phyloP scores from a whole-genome alignment of 2,329 filamentous ascomycete species.

The Mollisia scopiformis region DNA sequence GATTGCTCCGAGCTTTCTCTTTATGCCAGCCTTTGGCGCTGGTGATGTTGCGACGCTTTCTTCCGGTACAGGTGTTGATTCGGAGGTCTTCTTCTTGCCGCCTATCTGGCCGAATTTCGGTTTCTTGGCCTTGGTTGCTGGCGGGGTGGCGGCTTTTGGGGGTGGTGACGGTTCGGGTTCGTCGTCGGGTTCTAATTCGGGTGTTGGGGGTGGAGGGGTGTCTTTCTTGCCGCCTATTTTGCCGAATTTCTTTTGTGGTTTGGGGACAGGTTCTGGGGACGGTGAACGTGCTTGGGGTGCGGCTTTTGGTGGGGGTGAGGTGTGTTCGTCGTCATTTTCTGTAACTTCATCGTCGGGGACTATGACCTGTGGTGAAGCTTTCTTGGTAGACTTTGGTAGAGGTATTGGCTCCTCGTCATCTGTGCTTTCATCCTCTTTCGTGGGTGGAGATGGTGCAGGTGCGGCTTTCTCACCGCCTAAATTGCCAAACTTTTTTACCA shows the following conservation, averaged over 20 bases:
- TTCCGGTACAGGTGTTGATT: slow-evolving; percentile 10
- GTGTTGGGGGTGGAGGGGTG: slow-evolving; percentile 1
- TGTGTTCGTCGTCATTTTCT: slow-evolving; percentile 4
- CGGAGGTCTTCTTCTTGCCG: slow-evolving; percentile 27
- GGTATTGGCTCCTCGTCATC: slow-evolving; percentile 14
- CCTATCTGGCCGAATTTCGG: slow-evolving; percentile 32
- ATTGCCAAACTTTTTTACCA: slow-evolving; percentile 14
- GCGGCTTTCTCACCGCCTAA: slow-evolving; percentile 13
- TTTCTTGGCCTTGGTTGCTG: slow-evolving; percentile 20
- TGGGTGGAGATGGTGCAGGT: background rate
- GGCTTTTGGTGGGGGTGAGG: background rate
- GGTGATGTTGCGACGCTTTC: background rate
- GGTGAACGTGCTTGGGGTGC: background rate
- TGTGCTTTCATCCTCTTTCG: slow-evolving; percentile 5
- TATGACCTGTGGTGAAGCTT: background rate
- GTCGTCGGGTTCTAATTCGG: background rate
- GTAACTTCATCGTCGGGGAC: slow-evolving; percentile 2
- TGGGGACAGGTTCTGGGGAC: background rate
- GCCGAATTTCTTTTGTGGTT: slow-evolving; percentile 19
- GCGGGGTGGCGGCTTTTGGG: background rate
- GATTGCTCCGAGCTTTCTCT: slow-evolving; percentile 30
- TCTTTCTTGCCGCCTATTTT: slow-evolving; percentile 27
- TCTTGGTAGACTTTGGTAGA: slow-evolving; percentile 7
- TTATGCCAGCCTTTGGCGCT: slow-evolving; percentile 18
- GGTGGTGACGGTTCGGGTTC: slow-evolving; percentile 10